Evolutionary conservation across 345 rosid genomes (phyloP).

Genomic region (Zanthoxylum bungeanum): DNA sequence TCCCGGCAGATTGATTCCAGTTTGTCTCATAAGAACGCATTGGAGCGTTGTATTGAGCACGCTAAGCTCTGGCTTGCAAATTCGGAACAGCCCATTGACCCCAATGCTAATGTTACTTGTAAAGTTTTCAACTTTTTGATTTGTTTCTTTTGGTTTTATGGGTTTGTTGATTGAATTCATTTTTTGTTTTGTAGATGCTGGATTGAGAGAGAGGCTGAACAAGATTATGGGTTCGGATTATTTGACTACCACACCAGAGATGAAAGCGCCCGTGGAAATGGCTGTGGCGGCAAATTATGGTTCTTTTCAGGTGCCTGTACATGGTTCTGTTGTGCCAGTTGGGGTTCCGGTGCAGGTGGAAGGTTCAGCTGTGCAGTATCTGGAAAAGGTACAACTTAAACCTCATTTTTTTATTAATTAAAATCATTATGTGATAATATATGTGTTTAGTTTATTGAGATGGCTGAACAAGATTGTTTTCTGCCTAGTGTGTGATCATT

Average conservation of each 20-base stretch:
- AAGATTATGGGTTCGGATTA: conserved; percentile 90
- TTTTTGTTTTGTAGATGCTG: conserved; percentile 48
- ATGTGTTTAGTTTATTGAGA: too few species aligned
- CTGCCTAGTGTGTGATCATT: neutral
- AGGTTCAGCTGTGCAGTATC: conserved; percentile 30
- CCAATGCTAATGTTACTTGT: conserved; percentile 62
- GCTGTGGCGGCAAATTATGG: conserved; percentile 68
- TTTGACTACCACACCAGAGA: conserved; percentile 76
- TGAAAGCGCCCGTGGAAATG: conserved; percentile 77
- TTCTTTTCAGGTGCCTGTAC: conserved; percentile 57
- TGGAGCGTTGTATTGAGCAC: conserved; percentile 69
- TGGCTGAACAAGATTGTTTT: too few species aligned
- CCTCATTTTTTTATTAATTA: neutral
- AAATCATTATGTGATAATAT: neutral
- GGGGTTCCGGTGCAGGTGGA: conserved; percentile 41
- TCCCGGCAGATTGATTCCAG: conserved; percentile 81
- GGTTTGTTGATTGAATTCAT: neutral
- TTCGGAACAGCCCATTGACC: conserved; percentile 58
- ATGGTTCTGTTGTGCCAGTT: conserved; percentile 26
- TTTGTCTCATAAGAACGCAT: conserved; percentile 74
- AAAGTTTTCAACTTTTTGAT: neutral
- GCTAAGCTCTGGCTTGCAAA: conserved; percentile 74
- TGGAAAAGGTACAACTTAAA: conserved; percentile 40
- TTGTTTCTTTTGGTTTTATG: neutral
- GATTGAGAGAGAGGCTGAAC: conserved; percentile 64